phyloP scores from a whole-genome alignment of 495 filamentous ascomycete species.

The Xylaria longipes region DNA sequence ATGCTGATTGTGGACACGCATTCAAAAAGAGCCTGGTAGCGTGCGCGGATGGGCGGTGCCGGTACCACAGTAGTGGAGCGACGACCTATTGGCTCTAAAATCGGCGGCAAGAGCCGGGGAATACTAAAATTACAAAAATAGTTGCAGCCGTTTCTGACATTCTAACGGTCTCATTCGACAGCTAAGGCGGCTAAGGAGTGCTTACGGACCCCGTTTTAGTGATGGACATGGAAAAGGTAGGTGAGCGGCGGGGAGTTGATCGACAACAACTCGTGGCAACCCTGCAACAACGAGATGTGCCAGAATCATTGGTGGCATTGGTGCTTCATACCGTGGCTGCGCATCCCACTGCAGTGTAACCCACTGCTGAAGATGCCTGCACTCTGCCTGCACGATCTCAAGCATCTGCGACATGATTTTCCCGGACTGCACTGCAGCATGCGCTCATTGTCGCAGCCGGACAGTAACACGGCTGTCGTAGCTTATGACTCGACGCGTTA shows the following conservation, averaged over 20 bases:
- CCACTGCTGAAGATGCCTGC: conserved; percentile 15
- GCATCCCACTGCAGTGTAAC: conserved; percentile 26
- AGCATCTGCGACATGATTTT: conserved; percentile 23
- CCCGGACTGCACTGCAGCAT: conserved; percentile 8
- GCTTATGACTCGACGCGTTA: conserved; percentile 12
- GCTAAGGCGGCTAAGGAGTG: conserved; percentile 15
- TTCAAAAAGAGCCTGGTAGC: conserved; percentile 16
- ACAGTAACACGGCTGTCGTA: conserved; percentile 8
- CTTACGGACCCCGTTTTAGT: conserved; percentile 19
- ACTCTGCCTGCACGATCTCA: conserved; percentile 22
- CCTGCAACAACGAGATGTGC: conserved; percentile 7
- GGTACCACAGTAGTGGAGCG: conserved; percentile 23
- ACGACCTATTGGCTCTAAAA: conserved; percentile 24
- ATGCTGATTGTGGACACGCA: conserved; percentile 21
- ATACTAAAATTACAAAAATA: conserved; percentile 24
- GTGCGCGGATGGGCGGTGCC: conserved; percentile 24
- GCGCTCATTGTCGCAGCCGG: conserved; percentile 15
- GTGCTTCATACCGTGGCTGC: conserved; percentile 16
- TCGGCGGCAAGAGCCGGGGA: conserved; percentile 19
- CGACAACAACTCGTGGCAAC: conserved; percentile 25
- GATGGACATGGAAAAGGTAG: conserved; percentile 2
- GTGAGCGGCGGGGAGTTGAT: neutral
- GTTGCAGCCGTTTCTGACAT: conserved; percentile 18
- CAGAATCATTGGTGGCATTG: conserved; percentile 1
- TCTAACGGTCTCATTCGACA: conserved; percentile 20